Evolutionary conservation across 2,329 filamentous ascomycete genomes (phyloP).

Genomic region (Hypoxylon sp.): DNA sequence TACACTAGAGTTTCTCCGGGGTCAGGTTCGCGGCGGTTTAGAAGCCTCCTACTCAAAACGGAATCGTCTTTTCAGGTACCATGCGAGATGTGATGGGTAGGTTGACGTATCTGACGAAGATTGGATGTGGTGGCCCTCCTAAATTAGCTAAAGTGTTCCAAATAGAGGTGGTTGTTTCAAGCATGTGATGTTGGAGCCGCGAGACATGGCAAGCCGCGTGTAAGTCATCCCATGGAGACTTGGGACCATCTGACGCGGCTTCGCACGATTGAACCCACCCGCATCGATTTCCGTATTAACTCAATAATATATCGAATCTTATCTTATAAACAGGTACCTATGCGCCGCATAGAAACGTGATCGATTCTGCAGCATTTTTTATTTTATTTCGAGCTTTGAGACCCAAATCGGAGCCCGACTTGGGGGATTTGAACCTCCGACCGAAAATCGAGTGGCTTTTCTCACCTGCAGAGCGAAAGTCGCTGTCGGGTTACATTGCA

Average conservation of each 20-base stretch:
- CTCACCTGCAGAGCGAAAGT: conserved; percentile 22
- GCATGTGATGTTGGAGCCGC: conserved; percentile 51
- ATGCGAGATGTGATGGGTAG: conserved; percentile 47
- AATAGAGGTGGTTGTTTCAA: conserved; percentile 43
- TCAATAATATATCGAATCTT: conserved; percentile 9
- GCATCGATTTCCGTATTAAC: not conserved
- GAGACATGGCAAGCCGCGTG: conserved; percentile 46
- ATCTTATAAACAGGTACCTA: not conserved
- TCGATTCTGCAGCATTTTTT: not conserved
- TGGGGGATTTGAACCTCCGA: not conserved
- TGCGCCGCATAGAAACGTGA: conserved; percentile 9
- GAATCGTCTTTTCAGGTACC: conserved; percentile 52
- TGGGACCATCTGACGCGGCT: conserved; percentile 43
- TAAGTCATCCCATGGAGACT: conserved; percentile 39
- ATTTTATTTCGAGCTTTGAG: not conserved
- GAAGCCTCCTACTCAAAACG: conserved; percentile 51
- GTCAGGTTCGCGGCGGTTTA: conserved; percentile 36
- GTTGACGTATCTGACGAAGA: conserved; percentile 37
- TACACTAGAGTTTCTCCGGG: conserved; percentile 20
- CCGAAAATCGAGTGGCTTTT: conserved; percentile 10
- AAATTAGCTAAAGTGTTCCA: conserved; percentile 48
- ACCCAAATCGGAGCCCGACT: conserved; percentile 16
- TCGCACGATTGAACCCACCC: conserved; percentile 26
- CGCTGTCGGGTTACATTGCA: conserved; percentile 41
- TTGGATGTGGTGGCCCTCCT: conserved; percentile 45